A percentile compares a stretch with the other conserved stretches of the same genome.
These are phyloP conservation scores for Cymbopogon flexuosus DNA, from an alignment of 202 grass and related monocot species.

Conservation along the genomic window DNA sequence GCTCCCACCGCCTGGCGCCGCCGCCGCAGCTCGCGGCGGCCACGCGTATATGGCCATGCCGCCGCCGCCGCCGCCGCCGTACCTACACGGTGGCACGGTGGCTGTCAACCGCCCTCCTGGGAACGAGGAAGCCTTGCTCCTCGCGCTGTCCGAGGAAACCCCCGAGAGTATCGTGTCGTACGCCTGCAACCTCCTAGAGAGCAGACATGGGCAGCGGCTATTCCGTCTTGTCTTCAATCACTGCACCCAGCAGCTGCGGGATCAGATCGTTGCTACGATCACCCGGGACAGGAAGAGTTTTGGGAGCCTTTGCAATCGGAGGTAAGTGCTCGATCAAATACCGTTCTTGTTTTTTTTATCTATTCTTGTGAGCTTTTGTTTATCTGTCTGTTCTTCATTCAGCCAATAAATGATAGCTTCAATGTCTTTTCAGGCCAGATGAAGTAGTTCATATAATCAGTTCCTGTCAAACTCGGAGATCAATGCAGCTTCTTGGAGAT, in stretches of 20 bases:
- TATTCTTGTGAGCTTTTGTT: too few relatives aligned
- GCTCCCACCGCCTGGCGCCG: not conserved
- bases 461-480: not conserved
- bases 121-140: not conserved
- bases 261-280: not conserved
- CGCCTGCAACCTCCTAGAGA: constrained; percentile 27
- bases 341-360: not conserved
- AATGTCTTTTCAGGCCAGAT: constrained; percentile 17
- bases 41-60: not conserved
- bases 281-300: constrained; percentile 20
- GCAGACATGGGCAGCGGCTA: not conserved
- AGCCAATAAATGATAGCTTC: not conserved
- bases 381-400: not conserved
- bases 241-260: not conserved
- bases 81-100: not conserved
- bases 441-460: constrained; percentile 28
- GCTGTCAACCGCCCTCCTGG: not conserved
- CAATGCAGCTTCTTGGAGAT: constrained; percentile 10
- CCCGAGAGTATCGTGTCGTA: constrained; percentile 1
- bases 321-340: not conserved
- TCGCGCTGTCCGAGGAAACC: not conserved
- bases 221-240: constrained; percentile 1
- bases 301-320: constrained; percentile 1
- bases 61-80: not conserved
- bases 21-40: not conserved